Conservation (phyloP, 345 rosid species). For the Citrus medica region DNA sequence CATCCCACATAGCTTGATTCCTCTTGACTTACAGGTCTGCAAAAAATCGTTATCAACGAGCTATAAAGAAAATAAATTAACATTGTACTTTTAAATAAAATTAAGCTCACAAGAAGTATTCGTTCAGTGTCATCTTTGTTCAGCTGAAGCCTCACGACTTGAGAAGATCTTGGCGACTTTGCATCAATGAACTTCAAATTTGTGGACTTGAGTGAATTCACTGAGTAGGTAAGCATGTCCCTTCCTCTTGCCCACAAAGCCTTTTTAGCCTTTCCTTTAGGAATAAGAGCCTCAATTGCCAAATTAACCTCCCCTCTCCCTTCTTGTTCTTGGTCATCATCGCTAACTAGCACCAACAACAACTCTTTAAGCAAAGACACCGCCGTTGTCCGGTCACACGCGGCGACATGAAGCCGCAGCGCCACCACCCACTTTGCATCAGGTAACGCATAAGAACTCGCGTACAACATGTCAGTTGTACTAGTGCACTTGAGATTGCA, state of each 20-base stretch:
- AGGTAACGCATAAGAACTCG: slow-evolving; percentile 19
- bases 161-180: slow-evolving; percentile 32
- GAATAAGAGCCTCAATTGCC: slow-evolving; percentile 40
- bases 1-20: slow-evolving; percentile 28
- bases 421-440: slow-evolving; percentile 21
- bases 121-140: slow-evolving; percentile 23
- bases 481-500: not conserved
- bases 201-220: slow-evolving; percentile 31
- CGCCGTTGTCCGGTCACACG: slow-evolving; percentile 38
- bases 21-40: slow-evolving; percentile 29
- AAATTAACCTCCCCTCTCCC: slow-evolving; percentile 18
- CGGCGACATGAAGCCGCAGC: slow-evolving; percentile 28
- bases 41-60: not conserved
- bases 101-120: slow-evolving; percentile 27
- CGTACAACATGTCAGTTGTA: slow-evolving; percentile 19
- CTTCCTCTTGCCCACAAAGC: slow-evolving; percentile 38
- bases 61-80: not conserved
- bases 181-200: slow-evolving; percentile 38
- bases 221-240: slow-evolving; percentile 39
- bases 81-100: too few species aligned
- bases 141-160: slow-evolving; percentile 37
- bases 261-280: slow-evolving; percentile 32
- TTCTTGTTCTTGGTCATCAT: not conserved
- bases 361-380: slow-evolving; percentile 26
- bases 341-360: slow-evolving; percentile 16